A percentile compares a stretch with the other conserved stretches of the same genome.
Conservation (phyloP, 1,284 basidiomycete species). For the Trichosporon sp. region DNA sequence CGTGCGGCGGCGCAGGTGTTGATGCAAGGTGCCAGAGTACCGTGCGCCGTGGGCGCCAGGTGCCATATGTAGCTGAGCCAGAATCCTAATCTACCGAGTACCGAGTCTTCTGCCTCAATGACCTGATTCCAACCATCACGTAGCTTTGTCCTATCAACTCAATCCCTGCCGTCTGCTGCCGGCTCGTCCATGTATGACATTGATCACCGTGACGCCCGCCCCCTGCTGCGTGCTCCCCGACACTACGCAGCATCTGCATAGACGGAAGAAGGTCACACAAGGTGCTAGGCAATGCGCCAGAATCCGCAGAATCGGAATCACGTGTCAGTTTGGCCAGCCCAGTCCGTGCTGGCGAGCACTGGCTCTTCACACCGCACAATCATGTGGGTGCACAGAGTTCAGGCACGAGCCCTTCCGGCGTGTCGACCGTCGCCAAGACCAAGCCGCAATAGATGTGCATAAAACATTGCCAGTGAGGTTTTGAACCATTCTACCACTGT, state of each 20-base stretch:
- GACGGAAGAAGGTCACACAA: neutral
- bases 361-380: constrained; percentile 6
- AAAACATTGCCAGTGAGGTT: neutral
- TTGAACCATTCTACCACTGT: too few species aligned
- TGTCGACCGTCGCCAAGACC: neutral
- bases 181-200: neutral
- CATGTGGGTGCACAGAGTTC: neutral
- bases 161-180: neutral
- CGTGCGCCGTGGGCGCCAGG: neutral
- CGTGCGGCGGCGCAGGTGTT: neutral
- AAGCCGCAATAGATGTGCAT: neutral
- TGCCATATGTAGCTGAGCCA: neutral
- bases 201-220: neutral
- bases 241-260: neutral
- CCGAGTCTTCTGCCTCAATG: neutral
- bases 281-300: neutral
- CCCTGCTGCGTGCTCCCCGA: neutral
- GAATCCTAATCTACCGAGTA: constrained; percentile 16
- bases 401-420: neutral
- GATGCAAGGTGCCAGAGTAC: neutral
- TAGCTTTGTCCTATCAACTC: constrained; percentile 11
- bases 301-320: neutral
- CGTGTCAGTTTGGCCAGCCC: neutral
- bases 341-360: neutral
- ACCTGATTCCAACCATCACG: constrained; percentile 16